Evolutionary conservation across 2,329 filamentous ascomycete species (phyloP).

Genomic region (Daldinia sp.): DNA sequence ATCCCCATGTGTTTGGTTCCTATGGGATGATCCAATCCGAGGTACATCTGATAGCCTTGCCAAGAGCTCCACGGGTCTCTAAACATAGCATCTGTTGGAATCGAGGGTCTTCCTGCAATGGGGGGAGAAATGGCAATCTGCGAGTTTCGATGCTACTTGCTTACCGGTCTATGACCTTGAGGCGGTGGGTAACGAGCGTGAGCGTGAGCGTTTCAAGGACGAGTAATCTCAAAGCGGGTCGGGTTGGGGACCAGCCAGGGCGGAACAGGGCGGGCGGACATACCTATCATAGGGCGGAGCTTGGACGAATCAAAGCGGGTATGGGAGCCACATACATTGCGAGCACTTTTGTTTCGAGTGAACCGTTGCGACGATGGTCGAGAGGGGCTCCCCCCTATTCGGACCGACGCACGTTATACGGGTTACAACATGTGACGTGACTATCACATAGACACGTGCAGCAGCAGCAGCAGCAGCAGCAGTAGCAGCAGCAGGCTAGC

Average conservation of each 20-base stretch:
- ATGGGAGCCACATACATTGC: background rate
- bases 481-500: too few relatives aligned
- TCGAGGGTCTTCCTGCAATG: background rate
- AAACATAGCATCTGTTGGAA: background rate
- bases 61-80: too few relatives aligned
- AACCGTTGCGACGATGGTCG: background rate
- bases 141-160: background rate
- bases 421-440: constrained; percentile 42
- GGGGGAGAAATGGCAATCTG: background rate
- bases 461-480: background rate
- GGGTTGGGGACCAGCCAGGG: background rate
- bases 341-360: background rate
- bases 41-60: too few relatives aligned
- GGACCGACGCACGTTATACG: constrained; percentile 29
- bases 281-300: background rate
- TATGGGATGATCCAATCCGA: background rate
- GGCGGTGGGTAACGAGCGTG: background rate
- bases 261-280: constrained; percentile 3
- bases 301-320: constrained; percentile 2
- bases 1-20: background rate
- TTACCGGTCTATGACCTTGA: background rate
- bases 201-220: constrained; percentile 1
- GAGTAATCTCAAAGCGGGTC: background rate
- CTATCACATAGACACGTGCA: constrained; percentile 16
- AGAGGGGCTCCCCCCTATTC: constrained; percentile 11